Evolutionary conservation across 257 asterid genomes (phyloP).

Genomic region (Nemophila menziesii): DNA sequence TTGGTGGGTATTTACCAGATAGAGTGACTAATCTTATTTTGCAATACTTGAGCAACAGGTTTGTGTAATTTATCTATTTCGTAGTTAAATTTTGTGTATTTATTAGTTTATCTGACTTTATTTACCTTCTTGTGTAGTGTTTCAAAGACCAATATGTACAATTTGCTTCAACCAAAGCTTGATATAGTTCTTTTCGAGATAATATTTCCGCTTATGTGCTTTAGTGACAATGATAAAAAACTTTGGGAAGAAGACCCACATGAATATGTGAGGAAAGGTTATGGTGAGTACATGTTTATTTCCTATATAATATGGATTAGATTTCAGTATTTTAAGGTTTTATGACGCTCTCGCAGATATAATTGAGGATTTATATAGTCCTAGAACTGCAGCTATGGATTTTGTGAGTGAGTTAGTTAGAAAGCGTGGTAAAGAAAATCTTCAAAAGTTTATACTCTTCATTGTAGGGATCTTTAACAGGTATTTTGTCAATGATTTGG

Average conservation of each 20-base stretch:
- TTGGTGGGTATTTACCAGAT: slow-evolving; percentile 93
- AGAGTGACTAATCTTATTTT: slow-evolving; percentile 89
- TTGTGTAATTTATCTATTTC: slow-evolving; percentile 18
- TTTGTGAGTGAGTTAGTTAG: slow-evolving; percentile 96
- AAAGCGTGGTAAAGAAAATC: slow-evolving; percentile 93
- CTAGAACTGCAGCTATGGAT: slow-evolving; percentile 99
- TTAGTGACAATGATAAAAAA: slow-evolving; percentile 79
- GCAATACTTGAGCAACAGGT: slow-evolving; percentile 94
- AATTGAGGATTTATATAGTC: slow-evolving; percentile 94
- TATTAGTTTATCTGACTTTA: background rate
- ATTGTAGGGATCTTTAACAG: slow-evolving; percentile 83
- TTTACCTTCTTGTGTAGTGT: slow-evolving; percentile 41
- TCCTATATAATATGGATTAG: slow-evolving; percentile 5
- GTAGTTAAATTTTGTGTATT: background rate
- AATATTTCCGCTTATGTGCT: slow-evolving; percentile 96
- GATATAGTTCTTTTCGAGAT: slow-evolving; percentile 84
- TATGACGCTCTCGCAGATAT: slow-evolving; percentile 42
- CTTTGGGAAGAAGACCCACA: slow-evolving; percentile 99
- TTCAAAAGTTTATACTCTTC: slow-evolving; percentile 74
- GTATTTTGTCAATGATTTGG: slow-evolving; percentile 20
- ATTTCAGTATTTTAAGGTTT: slow-evolving; percentile 6
- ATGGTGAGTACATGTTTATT: slow-evolving; percentile 43
- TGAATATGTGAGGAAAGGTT: slow-evolving; percentile 98
- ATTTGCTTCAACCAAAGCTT: slow-evolving; percentile 74
- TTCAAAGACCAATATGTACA: slow-evolving; percentile 76